Base-by-base conservation (phyloP, 441 rosid species). In the Adansonia madagascariensis region DNA sequence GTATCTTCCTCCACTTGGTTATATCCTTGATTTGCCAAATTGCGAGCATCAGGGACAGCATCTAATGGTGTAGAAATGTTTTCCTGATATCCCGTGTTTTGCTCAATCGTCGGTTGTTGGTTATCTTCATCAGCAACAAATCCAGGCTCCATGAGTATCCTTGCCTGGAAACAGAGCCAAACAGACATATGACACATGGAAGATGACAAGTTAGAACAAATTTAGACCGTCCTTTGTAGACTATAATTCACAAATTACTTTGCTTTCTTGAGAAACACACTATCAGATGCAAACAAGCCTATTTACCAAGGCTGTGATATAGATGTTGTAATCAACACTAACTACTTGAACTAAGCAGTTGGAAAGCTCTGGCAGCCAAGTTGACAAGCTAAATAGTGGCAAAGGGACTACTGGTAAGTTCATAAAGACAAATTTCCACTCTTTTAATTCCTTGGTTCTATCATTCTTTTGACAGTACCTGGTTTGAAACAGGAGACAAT, bases 141-240 rank as follows among this genome's bases (percentile, higher is more conserved):
- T 62, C 87, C 90, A 55, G 86, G 78, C 66, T 87, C 98, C 86
- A 85, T 88, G 68, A 95, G 91, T 75, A 92, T 89, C 89, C 97
- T 90, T 60, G 99, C 99, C 98, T 95, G 86, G 75, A 57, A 81
- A 76, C 9, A 63, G 11, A 83, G 77, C 18, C 50, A 82, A 77
- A 75, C 6, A 60, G 75, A 44, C 55, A 55, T 4, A 72, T 63
- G 61, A 71, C n/a, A 11, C 41, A 18, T 44, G 1, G 3, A 78
- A 59, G 52, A 59, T 18, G 17, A 52, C 35, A 24, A 9, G 27
- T 9, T 31, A 7, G 18, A 76, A 41, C 35, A 53, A 39, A 24
- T 43, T 8, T 8, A 41, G 18, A 22, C 8, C 8, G 53, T 9
- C 52, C 24, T 49, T 27, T 70, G 60, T 52, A 24, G 22, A 50